Evolutionary conservation across 1,284 basidiomycete genomes (phyloP).

Genomic region (Rhodotorula sp.): DNA sequence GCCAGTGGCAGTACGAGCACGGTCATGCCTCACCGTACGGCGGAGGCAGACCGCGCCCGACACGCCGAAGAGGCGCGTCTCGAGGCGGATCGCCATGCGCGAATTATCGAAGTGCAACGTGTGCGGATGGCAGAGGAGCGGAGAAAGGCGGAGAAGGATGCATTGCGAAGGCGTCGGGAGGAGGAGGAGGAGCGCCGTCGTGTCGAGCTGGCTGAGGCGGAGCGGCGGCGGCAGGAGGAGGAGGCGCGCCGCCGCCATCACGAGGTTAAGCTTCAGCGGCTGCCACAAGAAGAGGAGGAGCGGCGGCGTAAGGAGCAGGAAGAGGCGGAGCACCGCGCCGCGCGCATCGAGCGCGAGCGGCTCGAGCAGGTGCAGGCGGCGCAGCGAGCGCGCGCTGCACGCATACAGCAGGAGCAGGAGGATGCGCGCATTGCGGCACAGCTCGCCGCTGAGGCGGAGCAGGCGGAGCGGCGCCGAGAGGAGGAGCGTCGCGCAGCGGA

Average conservation of each 20-base stretch:
- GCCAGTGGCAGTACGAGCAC: not conserved
- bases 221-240: not conserved
- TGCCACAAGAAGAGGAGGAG: not conserved
- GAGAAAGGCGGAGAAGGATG: not conserved
- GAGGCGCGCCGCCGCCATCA: not conserved
- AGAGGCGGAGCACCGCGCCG: not conserved
- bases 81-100: not conserved
- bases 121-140: not conserved
- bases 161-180: not conserved
- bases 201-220: not conserved
- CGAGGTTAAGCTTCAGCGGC: not conserved
- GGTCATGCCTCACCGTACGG: not conserved
- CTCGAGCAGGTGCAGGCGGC: constrained; percentile 7
- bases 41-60: not conserved
- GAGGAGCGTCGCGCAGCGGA: constrained; percentile 6
- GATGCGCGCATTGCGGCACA: constrained; percentile 23
- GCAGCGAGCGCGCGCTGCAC: constrained; percentile 2
- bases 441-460: constrained; percentile 19
- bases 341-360: constrained; percentile 13
- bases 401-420: constrained; percentile 18
- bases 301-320: not conserved
- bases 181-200: not conserved
- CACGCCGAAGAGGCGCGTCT: too few relatives aligned
- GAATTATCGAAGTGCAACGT: not conserved
- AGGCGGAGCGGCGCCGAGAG: constrained; percentile 10